phyloP scores from a whole-genome alignment of 2,329 filamentous ascomycete genomes.

The Lecanicillium sp. region DNA sequence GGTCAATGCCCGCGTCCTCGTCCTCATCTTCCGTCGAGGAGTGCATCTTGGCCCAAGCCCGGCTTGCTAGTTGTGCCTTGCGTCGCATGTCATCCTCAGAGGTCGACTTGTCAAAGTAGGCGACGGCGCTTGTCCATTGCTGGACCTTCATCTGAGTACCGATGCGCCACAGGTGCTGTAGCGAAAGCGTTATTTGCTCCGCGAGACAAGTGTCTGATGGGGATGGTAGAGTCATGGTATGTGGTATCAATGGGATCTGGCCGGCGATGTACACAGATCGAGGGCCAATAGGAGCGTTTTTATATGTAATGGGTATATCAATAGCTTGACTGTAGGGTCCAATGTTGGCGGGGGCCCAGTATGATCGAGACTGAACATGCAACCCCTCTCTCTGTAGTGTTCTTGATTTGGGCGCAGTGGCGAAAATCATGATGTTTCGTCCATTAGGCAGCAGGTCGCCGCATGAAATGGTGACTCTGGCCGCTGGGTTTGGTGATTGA shows the following conservation, averaged over 20 bases:
- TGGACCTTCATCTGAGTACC: conserved; percentile 64
- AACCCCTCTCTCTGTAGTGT: conserved; percentile 51
- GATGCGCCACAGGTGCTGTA: conserved; percentile 89
- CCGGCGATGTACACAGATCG: conserved; percentile 66
- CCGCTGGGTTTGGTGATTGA: conserved; percentile 70
- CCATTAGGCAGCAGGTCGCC: conserved; percentile 58
- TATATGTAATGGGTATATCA: conserved; percentile 34
- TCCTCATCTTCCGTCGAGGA: conserved; percentile 42
- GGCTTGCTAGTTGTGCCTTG: conserved; percentile 37
- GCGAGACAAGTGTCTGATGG: conserved; percentile 35
- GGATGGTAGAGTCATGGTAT: conserved; percentile 61
- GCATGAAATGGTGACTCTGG: conserved; percentile 76
- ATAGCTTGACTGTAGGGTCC: conserved; percentile 94
- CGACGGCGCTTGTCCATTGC: conserved; percentile 70
- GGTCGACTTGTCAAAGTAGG: conserved; percentile 54
- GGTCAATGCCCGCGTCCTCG: conserved; percentile 49
- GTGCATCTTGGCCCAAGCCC: conserved; percentile 45
- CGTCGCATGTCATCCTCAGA: conserved; percentile 23
- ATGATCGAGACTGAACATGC: conserved; percentile 88
- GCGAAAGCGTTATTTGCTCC: conserved; percentile 61
- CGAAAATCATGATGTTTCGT: conserved; percentile 54
- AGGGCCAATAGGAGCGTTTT: conserved; percentile 18
- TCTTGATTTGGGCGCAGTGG: conserved; percentile 33
- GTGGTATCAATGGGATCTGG: conserved; percentile 82
- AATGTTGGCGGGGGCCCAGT: conserved; percentile 98